Evolutionary conservation across 2,329 filamentous ascomycete species (phyloP).

Genomic region (Xylariaceae sp.): DNA sequence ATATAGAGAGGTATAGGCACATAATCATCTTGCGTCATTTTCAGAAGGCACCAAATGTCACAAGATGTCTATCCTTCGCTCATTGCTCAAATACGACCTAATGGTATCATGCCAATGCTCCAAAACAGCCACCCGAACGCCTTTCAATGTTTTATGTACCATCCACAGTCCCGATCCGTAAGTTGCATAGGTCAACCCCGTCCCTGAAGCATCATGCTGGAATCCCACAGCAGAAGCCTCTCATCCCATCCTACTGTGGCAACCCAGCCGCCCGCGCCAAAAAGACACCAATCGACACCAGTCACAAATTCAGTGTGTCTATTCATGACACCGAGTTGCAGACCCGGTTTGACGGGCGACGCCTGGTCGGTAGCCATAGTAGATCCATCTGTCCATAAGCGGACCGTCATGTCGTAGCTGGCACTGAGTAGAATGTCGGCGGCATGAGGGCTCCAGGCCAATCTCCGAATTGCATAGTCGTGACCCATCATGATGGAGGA

Average conservation of each 20-base stretch:
- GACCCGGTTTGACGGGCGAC: constrained; percentile 48
- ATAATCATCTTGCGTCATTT: no score
- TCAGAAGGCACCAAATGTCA: no score
- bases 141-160: background rate
- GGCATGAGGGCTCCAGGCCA: constrained; percentile 94
- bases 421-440: constrained; percentile 81
- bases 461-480: constrained; percentile 79
- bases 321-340: constrained; percentile 82
- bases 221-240: constrained; percentile 86
- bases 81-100: background rate
- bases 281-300: constrained; percentile 96
- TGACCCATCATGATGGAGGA: constrained; percentile 75
- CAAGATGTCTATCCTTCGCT: no score
- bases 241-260: constrained; percentile 95
- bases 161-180: background rate
- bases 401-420: constrained; percentile 97
- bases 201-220: constrained; percentile 40
- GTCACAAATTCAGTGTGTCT: constrained; percentile 93
- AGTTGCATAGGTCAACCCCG: constrained; percentile 4
- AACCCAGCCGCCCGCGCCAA: constrained; percentile 92
- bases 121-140: background rate
- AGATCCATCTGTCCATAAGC: constrained; percentile 81
- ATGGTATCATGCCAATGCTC: background rate
- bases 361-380: constrained; percentile 33
- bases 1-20: no score